A percentile compares a stretch with the other conserved stretches of the same genome.
phyloP scores from a whole-genome alignment of 345 rosid genomes.

The Anacardium occidentale region DNA sequence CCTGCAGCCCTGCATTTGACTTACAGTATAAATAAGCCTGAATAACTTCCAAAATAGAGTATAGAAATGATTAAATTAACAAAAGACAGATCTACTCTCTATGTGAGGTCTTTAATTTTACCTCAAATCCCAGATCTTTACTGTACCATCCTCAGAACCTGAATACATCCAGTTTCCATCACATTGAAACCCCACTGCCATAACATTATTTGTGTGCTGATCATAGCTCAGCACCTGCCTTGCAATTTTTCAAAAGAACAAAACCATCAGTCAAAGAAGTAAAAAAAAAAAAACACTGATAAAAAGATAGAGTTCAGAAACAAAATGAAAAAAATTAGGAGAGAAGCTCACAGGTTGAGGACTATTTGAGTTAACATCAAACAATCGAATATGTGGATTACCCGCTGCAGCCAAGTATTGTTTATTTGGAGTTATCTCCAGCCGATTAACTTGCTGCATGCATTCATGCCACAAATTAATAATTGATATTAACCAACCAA shows the following conservation, averaged over 20 bases:
- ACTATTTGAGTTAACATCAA: conserved; percentile 71
- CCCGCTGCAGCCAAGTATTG: conserved; percentile 86
- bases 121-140: conserved; percentile 98
- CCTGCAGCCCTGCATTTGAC: conserved; percentile 77
- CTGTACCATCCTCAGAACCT: conserved; percentile 99
- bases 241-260: background rate
- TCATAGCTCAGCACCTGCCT: conserved; percentile 84
- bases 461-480: conserved; percentile 10
- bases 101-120: conserved; percentile 9
- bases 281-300: background rate
- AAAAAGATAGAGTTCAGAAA: background rate
- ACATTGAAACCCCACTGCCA: conserved; percentile 97
- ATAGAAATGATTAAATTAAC: background rate
- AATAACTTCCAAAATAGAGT: background rate
- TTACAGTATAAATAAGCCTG: conserved; percentile 21
- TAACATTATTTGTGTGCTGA: conserved; percentile 90
- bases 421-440: conserved; percentile 92
- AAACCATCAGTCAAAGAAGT: conserved; percentile 12
- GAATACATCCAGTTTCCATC: conserved; percentile 99
- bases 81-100: background rate
- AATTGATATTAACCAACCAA: background rate
- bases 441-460: conserved; percentile 82
- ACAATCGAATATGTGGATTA: conserved; percentile 87
- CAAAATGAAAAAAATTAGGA: background rate
- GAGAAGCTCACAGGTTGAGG: conserved; percentile 64